Conservation (phyloP, 2,329 filamentous ascomycete species). For the Pseudogymnoascus sp. region DNA sequence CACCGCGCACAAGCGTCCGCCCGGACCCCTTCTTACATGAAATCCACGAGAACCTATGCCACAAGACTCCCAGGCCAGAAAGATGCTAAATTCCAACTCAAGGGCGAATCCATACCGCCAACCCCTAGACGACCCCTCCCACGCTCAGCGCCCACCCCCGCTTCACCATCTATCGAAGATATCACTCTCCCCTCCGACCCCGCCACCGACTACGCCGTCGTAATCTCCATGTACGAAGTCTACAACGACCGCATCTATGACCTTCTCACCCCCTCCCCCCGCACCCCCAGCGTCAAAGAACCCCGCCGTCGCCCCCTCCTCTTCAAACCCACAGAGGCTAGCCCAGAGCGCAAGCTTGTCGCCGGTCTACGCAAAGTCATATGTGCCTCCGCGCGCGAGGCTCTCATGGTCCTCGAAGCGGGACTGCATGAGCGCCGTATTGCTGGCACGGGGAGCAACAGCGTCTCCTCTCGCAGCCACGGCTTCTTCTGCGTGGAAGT, state of each 20-base stretch:
- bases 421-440: constrained; percentile 81
- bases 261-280: constrained; percentile 60
- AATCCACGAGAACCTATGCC: constrained; percentile 13
- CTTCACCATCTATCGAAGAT: constrained; percentile 64
- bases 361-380: constrained; percentile 86
- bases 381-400: constrained; percentile 73
- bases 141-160: constrained; percentile 62
- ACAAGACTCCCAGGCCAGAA: neutral
- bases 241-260: constrained; percentile 99
- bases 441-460: constrained; percentile 87
- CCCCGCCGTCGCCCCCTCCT: constrained; percentile 69
- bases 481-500: constrained; percentile 95
- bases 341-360: constrained; percentile 87
- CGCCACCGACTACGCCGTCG: constrained; percentile 71
- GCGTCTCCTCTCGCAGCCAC: constrained; percentile 83
- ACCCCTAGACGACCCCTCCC: constrained; percentile 53
- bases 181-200: constrained; percentile 59
- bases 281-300: constrained; percentile 57
- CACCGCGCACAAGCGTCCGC: neutral
- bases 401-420: constrained; percentile 81
- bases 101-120: constrained; percentile 48
- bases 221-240: constrained; percentile 98
- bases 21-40: constrained; percentile 25
- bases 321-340: constrained; percentile 86
- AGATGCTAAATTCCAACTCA: constrained; percentile 30